Base-by-base conservation (phyloP, 148 eudicot genomes). In the Gaultheria prostrata region DNA sequence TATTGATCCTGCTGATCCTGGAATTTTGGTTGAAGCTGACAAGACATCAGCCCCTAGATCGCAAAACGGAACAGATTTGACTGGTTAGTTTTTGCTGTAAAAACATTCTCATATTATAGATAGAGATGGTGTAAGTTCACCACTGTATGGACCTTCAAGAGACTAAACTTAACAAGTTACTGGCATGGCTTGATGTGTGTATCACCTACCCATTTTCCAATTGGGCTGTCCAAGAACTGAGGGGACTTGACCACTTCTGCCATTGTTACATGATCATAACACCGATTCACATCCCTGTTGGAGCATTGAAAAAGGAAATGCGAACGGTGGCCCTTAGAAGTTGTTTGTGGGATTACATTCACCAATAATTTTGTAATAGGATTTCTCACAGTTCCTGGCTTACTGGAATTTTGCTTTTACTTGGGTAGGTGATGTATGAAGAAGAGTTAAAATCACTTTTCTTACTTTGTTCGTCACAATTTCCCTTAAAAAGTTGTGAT, bases 1-100 rank as follows among this genome's bases (percentile, higher is more conserved):
- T 80, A 95, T 95, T 86, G 94, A 95, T 89, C 98, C 98, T 88
- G 98, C 98, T 85, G 98, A 95, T 89, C 98, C 98, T 78, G 98
- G 98, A 75, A 93, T 95, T 85, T 88, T 95, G 28, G 80, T 93
- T 84, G 97, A 89, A 87, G 88, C 89, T 18, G 93, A 91, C 76
- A 85, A 84, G 86, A 54, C 88, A 76, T 86, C 89, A 63, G 88
- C 83, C 33, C 78, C 81, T 67, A 82, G 82, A 83, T 94, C 94
- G n/a, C 92, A 88, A 0, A 85, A 83, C 87, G 95, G 81, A 18
- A 56, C 91, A 85, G 93, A 89, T 83, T 84, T 93, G 61, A 93
- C 88, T 79, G 97, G 98, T 93, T 81, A 85, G 91, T 82, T 54
- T 76, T 80, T 45, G 28, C 50, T 11, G 15, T 70, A 8, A 24